These are phyloP conservation scores for Podospora pseudopauciseta DNA, from an alignment of 495 filamentous ascomycete genomes.

Conservation along the genomic window DNA sequence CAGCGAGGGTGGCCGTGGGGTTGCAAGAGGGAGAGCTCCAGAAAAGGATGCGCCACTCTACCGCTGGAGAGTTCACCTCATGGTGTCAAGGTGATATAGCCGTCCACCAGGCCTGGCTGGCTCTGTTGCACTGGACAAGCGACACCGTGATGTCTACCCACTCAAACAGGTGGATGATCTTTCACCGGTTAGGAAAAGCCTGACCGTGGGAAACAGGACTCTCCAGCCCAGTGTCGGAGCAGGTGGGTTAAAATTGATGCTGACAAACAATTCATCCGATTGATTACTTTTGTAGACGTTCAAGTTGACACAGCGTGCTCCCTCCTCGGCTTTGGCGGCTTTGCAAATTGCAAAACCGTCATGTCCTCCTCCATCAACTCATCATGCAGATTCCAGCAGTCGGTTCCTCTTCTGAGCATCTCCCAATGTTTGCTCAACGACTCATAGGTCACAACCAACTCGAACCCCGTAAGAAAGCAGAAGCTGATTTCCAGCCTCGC, in stretches of 20 bases:
- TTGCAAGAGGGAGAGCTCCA: too few species aligned
- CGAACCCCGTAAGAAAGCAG: constrained; percentile 79
- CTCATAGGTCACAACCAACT: constrained; percentile 66
- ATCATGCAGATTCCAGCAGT: constrained; percentile 26
- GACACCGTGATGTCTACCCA: too few species aligned
- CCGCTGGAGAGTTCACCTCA: too few species aligned
- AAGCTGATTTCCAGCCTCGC: constrained; percentile 85
- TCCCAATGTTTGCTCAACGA: constrained; percentile 56
- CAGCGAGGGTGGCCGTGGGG: too few species aligned
- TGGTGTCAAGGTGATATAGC: too few species aligned
- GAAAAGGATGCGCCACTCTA: too few species aligned
- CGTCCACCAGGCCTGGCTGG: too few species aligned
- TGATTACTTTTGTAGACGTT: background rate
- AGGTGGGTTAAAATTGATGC: background rate
- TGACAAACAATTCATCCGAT: background rate
- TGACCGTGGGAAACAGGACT: too few species aligned
- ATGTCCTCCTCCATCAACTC: background rate
- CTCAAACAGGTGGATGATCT: too few species aligned
- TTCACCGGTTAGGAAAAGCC: too few species aligned
- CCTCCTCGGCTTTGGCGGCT: background rate
- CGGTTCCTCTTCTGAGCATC: constrained; percentile 38
- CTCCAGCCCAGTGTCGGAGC: too few species aligned
- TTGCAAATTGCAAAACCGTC: background rate
- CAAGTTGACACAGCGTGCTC: background rate
- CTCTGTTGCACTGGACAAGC: too few species aligned